A percentile compares a stretch with the other conserved stretches of the same genome.
phyloP scores from a whole-genome alignment of 306 rosid genomes.

The Gynostemma pentaphyllum region DNA sequence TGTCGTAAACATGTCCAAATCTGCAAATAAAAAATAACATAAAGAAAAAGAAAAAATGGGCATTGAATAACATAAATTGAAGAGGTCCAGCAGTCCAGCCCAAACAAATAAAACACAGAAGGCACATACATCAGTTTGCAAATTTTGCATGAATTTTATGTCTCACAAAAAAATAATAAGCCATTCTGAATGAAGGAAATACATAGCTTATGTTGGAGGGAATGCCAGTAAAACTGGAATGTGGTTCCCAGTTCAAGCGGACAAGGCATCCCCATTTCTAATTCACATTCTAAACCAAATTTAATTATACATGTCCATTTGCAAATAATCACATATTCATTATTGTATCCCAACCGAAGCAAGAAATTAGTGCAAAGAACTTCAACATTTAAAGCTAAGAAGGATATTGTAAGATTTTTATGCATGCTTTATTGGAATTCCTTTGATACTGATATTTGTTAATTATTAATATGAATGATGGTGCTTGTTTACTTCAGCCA shows the following conservation, averaged over 20 bases:
- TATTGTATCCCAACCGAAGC: neutral
- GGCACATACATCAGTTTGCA: neutral
- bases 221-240: neutral
- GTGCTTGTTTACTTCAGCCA: neutral
- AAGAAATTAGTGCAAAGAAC: neutral
- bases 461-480: too few relatives aligned
- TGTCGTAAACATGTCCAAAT: slow-evolving; percentile 77
- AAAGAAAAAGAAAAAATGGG: neutral
- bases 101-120: neutral
- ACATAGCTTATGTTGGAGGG: neutral
- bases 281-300: neutral
- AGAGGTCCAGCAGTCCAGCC: slow-evolving; percentile 1
- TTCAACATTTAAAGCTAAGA: neutral
- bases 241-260: neutral
- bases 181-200: neutral
- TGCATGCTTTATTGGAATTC: neutral
- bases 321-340: too few relatives aligned
- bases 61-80: neutral
- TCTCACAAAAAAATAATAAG: neutral
- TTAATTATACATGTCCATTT: neutral
- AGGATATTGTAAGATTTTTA: neutral
- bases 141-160: neutral
- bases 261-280: neutral
- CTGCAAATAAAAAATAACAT: slow-evolving; percentile 26
- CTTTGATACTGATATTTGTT: neutral